Base-by-base conservation (phyloP, 2,329 filamentous ascomycete species). In the Exophiala alcalophila region DNA sequence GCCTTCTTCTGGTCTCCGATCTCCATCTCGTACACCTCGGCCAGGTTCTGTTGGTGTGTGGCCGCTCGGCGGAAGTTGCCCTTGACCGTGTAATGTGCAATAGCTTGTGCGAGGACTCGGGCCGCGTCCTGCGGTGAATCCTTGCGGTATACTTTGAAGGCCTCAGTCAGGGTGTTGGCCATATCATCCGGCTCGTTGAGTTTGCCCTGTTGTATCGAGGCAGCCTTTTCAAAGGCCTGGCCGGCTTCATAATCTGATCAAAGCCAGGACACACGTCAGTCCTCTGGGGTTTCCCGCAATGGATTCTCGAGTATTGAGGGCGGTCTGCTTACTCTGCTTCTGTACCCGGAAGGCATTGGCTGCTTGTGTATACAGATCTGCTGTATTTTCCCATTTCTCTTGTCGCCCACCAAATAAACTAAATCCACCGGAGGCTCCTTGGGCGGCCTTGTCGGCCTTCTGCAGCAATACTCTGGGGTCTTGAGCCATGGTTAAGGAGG, bases 81-180 rank as follows among this genome's bases (percentile, higher is more conserved):
- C 68, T 89, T 90, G 56, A 79, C 70, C 57, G 87, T 91, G 68
- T 94, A 97, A 64, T 92, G 86, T 44, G 81, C 74, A 62, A 97
- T 88, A 27, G 89, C 85, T 53, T 81, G 71, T 53, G 88, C 80
- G 42, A 96, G 72, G 60, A 86, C 89, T 49, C 86, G 75, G 29
- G 84, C 86, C 11, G 90, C 91, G 59, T 91, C 84, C 61, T 87
- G 76, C 14, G 89, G 89, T 58, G 86, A 81, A 39, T 85, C 81
- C 68, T 89, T 94, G 59, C 84, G 79, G 71, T 96, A 97, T 47
- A 88, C 84, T 73, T 97, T 96, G 77, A 90, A 97, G 38, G 92
- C 92, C 65, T 97, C 90, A 59, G 84, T 80, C 49, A 89, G 72
- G 33, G 84, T 84, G 67, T 94, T 94, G 52, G 91, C 90, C 33